These are phyloP conservation scores for Gremmenia infestans DNA, from an alignment of 2,329 filamentous ascomycete genomes.

Conservation along the genomic window DNA sequence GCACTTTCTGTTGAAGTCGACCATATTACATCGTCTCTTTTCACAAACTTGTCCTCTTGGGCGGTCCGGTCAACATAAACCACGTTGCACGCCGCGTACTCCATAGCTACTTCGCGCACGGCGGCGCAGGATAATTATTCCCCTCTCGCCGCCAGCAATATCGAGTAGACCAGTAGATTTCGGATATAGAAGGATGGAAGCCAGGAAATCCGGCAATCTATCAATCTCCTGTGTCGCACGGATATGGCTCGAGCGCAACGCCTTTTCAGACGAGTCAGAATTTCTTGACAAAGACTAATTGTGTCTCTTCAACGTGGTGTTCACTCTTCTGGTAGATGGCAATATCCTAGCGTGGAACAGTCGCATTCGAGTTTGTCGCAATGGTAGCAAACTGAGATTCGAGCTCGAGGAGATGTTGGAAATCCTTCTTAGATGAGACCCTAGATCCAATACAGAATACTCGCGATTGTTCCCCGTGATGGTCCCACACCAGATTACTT, in stretches of 20 bases:
- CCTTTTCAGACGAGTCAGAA: constrained; percentile 22
- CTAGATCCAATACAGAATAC: background rate
- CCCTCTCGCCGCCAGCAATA: constrained; percentile 21
- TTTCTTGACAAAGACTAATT: constrained; percentile 8
- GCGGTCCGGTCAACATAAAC: constrained; percentile 40
- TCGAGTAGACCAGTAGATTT: constrained; percentile 5
- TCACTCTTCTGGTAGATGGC: background rate
- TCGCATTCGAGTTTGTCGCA: background rate
- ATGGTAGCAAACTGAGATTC: background rate
- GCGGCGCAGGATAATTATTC: constrained; percentile 20
- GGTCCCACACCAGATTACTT: background rate
- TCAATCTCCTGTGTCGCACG: constrained; percentile 18
- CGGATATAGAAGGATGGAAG: background rate
- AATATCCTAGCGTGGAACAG: background rate
- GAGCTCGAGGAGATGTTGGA: background rate
- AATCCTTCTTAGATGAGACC: background rate
- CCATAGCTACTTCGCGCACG: constrained; percentile 33
- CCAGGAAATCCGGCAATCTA: constrained; percentile 5
- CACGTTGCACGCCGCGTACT: constrained; percentile 39
- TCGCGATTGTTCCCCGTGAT: background rate
- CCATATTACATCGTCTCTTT: constrained; percentile 29
- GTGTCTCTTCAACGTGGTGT: background rate
- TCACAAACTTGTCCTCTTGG: constrained; percentile 33
- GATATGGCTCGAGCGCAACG: constrained; percentile 22
- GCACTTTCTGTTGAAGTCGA: constrained; percentile 24